A percentile compares a stretch with the other conserved stretches of the same genome.
These are phyloP conservation scores for Corynascus novoguineensis DNA, from an alignment of 495 filamentous ascomycete genomes.

Conservation along the genomic window DNA sequence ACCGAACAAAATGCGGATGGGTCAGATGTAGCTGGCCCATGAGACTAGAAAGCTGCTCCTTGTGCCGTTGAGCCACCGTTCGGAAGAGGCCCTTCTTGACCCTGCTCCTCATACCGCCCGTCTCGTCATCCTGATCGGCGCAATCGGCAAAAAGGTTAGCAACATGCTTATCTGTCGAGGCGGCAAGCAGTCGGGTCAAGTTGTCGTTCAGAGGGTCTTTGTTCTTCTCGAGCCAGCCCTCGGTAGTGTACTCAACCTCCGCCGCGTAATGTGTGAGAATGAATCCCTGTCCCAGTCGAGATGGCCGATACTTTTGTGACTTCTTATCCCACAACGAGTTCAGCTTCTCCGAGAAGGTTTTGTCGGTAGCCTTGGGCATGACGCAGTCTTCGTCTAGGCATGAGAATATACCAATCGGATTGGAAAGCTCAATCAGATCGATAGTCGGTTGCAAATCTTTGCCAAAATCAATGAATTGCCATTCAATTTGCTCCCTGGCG, in stretches of 20 bases:
- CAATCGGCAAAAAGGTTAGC: conserved; percentile 85
- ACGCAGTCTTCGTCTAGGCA: conserved; percentile 97
- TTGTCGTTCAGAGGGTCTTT: conserved; percentile 99
- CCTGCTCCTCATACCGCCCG: conserved; percentile 61
- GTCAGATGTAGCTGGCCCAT: conserved; percentile 96
- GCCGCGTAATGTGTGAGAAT: conserved; percentile 98
- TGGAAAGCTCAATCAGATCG: conserved; percentile 90
- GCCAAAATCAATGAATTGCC: conserved; percentile 99
- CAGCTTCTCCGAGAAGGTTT: conserved; percentile 93
- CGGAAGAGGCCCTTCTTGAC: conserved; percentile 98
- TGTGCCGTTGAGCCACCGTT: conserved; percentile 94
- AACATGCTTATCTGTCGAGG: conserved; percentile 75
- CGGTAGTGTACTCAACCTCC: conserved; percentile 93
- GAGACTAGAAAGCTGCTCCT: conserved; percentile 88
- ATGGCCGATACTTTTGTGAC: conserved; percentile 84
- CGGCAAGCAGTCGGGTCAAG: conserved; percentile 77
- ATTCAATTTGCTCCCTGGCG: conserved; percentile 95
- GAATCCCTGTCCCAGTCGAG: conserved; percentile 86
- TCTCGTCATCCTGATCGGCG: conserved; percentile 62
- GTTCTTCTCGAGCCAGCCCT: conserved; percentile 98
- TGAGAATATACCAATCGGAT: conserved; percentile 97
- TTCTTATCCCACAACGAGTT: conserved; percentile 96
- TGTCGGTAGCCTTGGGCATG: conserved; percentile 98
- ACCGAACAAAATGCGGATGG: conserved; percentile 97
- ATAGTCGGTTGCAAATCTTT: conserved; percentile 97